Percentiles rank a stretch among this genome's conserved stretches.
These are phyloP conservation scores for Suhomyces panamericanus DNA, from an alignment of 1,139 yeast species.

Conservation along the genomic window DNA sequence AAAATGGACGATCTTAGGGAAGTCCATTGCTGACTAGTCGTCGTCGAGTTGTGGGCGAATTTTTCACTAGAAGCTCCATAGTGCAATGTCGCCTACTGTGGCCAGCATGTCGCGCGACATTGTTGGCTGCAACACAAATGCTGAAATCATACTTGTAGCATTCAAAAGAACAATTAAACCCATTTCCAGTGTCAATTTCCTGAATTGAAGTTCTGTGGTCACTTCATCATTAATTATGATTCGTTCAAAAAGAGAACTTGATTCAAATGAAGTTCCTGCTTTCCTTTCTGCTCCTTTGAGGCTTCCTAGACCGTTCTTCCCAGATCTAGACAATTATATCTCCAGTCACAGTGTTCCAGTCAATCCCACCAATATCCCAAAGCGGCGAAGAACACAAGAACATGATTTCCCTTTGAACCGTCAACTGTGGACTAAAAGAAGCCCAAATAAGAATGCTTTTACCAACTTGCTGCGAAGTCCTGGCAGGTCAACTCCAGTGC, in stretches of 20 bases:
- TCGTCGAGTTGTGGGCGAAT: neutral
- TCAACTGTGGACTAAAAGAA: neutral
- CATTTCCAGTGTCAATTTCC: too few species aligned
- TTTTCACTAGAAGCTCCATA: neutral
- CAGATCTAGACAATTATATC: neutral
- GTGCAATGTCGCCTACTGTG: neutral
- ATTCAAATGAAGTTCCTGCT: neutral
- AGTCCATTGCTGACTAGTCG: neutral
- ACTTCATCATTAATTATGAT: neutral
- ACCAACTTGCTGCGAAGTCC: too few species aligned
- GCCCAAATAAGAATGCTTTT: too few species aligned
- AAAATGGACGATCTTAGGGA: neutral
- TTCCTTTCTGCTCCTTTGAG: neutral
- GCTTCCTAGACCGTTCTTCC: neutral
- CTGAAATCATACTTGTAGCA: neutral
- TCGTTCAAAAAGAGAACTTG: neutral
- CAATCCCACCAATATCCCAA: neutral
- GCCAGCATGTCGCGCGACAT: neutral
- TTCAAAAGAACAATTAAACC: too few species aligned
- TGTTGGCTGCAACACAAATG: constrained; percentile 11
- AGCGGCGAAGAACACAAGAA: neutral
- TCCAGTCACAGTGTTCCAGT: neutral
- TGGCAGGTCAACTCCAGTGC: too few species aligned
- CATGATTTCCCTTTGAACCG: neutral
- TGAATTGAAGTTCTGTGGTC: neutral